Evolutionary conservation across 768 basidiomycete species (phyloP), one percentile per base, ranked within the genome.

Genomic region (Mycena crocata): DNA sequence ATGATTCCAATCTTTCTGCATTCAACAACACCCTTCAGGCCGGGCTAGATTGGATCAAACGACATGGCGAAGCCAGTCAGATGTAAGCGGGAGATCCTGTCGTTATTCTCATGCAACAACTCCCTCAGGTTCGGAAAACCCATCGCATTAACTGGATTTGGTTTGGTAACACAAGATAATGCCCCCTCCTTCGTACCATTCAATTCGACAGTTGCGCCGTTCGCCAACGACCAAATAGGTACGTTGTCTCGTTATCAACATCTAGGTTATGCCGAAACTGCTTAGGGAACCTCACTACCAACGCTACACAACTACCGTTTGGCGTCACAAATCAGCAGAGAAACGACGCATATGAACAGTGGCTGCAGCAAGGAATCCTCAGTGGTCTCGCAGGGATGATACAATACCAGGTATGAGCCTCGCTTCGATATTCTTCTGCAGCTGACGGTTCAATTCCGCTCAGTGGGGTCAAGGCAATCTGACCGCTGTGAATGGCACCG

Each of bases 131-230:
- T 84, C 32, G 80, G 82, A 28, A 91, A 91, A 70, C 90, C 90
- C 5, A 73, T 84, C 13, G 69, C 81, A 5, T 73, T 90, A 35
- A 85, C 82, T 35, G 86, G 80, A 1, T 89, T 91, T 56, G 90
- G 91, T 80, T 78, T 92, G 49, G 88, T 92, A 24, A 88, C 89
- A 0, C 83, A 86, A 66, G 59, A 73, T 39, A 89, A 87, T 75
- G 74, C 84, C 0, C 78, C 83, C 21, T 73, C 75, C 68, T 92
- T 89, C 61, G 87, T 89, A 8, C 89, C 90, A 1, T 92, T 91
- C 80, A 89, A 91, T 71, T 75, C 76, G 39, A 81, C 85, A 6
- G 54, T 71, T 52, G 72, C 72, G 10, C 72, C 72, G 21, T 72
- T 72, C 28, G 72, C 66, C n/a, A 62, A 57, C 40, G 69, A 70